These are phyloP conservation scores for Aciculosporium take DNA, from an alignment of 2,329 filamentous ascomycete species.

Conservation along the genomic window DNA sequence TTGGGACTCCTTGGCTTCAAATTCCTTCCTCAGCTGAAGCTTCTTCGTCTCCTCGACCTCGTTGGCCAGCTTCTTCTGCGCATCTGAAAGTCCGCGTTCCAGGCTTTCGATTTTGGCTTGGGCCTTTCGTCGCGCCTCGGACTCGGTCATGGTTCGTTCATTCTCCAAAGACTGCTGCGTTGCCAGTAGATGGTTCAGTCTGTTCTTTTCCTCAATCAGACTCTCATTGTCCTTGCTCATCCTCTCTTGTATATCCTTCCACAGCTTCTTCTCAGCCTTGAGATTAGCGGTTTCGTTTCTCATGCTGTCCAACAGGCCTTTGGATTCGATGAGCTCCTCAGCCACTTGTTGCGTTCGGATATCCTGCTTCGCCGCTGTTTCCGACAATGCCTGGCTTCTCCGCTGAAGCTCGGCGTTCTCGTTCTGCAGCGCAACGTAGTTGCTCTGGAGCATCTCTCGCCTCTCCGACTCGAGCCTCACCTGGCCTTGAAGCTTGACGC, in stretches of 20 bases:
- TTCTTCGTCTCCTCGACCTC: slow-evolving; percentile 80
- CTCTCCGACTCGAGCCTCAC: slow-evolving; percentile 69
- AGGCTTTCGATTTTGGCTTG: slow-evolving; percentile 65
- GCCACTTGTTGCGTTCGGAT: slow-evolving; percentile 80
- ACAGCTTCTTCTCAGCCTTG: slow-evolving; percentile 87
- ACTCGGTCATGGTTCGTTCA: slow-evolving; percentile 73
- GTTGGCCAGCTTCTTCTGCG: slow-evolving; percentile 70
- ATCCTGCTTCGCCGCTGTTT: slow-evolving; percentile 80
- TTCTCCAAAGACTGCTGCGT: slow-evolving; percentile 83
- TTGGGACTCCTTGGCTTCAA: slow-evolving; percentile 74
- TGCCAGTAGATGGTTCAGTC: slow-evolving; percentile 68
- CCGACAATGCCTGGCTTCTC: slow-evolving; percentile 60
- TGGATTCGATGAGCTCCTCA: slow-evolving; percentile 81
- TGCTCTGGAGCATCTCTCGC: slow-evolving; percentile 78
- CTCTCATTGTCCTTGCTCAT: slow-evolving; percentile 78
- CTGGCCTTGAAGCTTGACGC: slow-evolving; percentile 67
- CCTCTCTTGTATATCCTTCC: slow-evolving; percentile 84
- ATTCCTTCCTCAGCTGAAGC: slow-evolving; percentile 70
- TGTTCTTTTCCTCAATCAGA: slow-evolving; percentile 68
- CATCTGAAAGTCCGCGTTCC: slow-evolving; percentile 62
- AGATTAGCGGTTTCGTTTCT: slow-evolving; percentile 84
- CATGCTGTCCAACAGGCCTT: slow-evolving; percentile 69
- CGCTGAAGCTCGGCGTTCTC: slow-evolving; percentile 83
- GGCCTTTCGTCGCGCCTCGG: slow-evolving; percentile 66
- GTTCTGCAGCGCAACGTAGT: slow-evolving; percentile 66